Conservation (phyloP, 1,284 basidiomycete species). For the Caloboletus inedulis region DNA sequence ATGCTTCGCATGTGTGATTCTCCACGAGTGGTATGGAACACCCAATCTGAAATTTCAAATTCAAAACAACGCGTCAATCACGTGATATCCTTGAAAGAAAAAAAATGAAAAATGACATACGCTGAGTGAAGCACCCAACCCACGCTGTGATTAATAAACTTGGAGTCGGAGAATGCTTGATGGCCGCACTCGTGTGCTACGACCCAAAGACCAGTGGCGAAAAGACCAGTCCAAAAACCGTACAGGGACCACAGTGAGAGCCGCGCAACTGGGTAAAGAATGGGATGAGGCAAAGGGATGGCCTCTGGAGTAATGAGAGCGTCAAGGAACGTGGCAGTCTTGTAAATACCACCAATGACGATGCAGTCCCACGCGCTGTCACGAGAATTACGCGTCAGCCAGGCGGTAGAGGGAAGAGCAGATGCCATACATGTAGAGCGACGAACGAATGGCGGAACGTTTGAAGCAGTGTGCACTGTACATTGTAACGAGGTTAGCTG, state of each 20-base stretch:
- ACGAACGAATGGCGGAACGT: conserved; percentile 84
- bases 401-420: conserved; percentile 22
- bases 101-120: conserved; percentile 42
- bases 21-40: conserved; percentile 98
- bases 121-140: conserved; percentile 94
- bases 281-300: conserved; percentile 59
- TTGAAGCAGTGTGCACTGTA: conserved; percentile 86
- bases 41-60: conserved; percentile 60
- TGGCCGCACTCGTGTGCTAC: conserved; percentile 93
- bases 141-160: conserved; percentile 89
- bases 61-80: conserved; percentile 30
- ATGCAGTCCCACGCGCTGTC: conserved; percentile 71
- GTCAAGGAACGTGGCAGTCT: conserved; percentile 69
- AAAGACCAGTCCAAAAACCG: conserved; percentile 80
- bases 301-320: conserved; percentile 54
- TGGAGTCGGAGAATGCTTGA: conserved; percentile 96
- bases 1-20: conserved; percentile 95
- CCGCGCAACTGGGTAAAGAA: conserved; percentile 61
- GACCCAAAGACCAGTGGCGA: conserved; percentile 93
- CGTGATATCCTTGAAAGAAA: conserved; percentile 14
- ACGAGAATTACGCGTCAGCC: conserved; percentile 12
- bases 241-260: conserved; percentile 82
- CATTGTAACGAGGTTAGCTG: not conserved
- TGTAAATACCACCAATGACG: conserved; percentile 70
- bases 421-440: conserved; percentile 66